These are phyloP conservation scores for Malbranchea cinnamomea DNA, from an alignment of 2,329 filamentous ascomycete species.

Conservation along the genomic window DNA sequence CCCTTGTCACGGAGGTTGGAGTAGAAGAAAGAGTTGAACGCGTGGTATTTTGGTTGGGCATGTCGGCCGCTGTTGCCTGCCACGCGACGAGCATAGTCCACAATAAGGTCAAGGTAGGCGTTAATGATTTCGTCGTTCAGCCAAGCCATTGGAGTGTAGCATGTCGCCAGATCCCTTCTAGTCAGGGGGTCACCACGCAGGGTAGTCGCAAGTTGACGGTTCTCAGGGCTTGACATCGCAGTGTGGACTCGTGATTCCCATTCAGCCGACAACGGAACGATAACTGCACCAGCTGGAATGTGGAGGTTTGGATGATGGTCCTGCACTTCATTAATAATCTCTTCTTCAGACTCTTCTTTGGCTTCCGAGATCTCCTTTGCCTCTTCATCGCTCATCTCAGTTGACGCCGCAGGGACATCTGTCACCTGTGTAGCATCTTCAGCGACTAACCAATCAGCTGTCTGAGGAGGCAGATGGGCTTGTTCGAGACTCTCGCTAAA, in stretches of 20 bases:
- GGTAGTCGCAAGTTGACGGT: slow-evolving; percentile 17
- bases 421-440: no score
- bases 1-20: slow-evolving; percentile 27
- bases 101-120: slow-evolving; percentile 27
- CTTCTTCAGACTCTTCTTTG: no score
- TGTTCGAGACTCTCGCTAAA: no score
- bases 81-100: slow-evolving; percentile 22
- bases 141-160: slow-evolving; percentile 23
- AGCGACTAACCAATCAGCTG: no score
- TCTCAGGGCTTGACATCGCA: slow-evolving; percentile 16
- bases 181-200: slow-evolving; percentile 23
- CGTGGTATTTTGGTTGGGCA: slow-evolving; percentile 24
- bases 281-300: slow-evolving; percentile 16
- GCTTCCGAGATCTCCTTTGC: no score
- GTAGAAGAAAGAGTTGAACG: slow-evolving; percentile 33
- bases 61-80: slow-evolving; percentile 20
- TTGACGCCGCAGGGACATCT: no score
- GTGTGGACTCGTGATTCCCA: slow-evolving; percentile 22
- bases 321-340: neutral
- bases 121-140: slow-evolving; percentile 35
- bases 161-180: slow-evolving; percentile 22
- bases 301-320: slow-evolving; percentile 1
- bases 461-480: no score
- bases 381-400: no score
- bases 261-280: slow-evolving; percentile 20